These are phyloP conservation scores for Boletus insuetus DNA, from an alignment of 768 basidiomycete species.

Conservation along the genomic window DNA sequence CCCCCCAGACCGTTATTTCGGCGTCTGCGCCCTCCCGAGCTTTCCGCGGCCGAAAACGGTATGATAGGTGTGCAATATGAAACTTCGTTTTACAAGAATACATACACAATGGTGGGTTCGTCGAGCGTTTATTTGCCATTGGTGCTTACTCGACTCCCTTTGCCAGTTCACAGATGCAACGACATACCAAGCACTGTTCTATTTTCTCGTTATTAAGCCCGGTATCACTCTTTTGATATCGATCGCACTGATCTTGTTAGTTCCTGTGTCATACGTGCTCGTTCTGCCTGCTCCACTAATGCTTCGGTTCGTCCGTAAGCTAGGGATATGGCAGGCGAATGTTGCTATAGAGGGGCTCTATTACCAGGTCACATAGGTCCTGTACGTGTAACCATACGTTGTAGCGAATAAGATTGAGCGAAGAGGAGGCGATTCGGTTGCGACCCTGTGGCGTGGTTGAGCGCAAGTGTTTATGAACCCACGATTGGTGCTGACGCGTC, in stretches of 20 bases:
- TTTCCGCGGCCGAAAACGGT: constrained; percentile 51
- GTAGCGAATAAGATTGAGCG: neutral
- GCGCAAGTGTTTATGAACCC: constrained; percentile 24
- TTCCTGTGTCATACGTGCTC: constrained; percentile 55
- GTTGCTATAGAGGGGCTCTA: constrained; percentile 73
- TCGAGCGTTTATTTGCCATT: neutral
- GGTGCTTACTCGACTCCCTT: constrained; percentile 5
- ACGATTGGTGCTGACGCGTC: constrained; percentile 36
- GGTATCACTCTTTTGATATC: constrained; percentile 69
- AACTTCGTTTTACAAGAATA: constrained; percentile 75
- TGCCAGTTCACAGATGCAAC: constrained; percentile 74
- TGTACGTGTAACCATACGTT: neutral
- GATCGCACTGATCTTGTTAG: constrained; percentile 50
- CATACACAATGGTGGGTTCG: constrained; percentile 70
- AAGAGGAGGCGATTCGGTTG: constrained; percentile 12
- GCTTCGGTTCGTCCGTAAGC: constrained; percentile 57
- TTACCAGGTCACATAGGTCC: constrained; percentile 32
- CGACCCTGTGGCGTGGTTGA: constrained; percentile 29
- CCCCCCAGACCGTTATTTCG: constrained; percentile 76
- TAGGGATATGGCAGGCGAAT: constrained; percentile 84
- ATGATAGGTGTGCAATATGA: constrained; percentile 44
- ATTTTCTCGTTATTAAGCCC: constrained; percentile 86
- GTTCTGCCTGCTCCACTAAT: constrained; percentile 67
- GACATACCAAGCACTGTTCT: constrained; percentile 83
- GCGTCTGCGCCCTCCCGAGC: constrained; percentile 50